Base-by-base conservation (phyloP, 495 filamentous ascomycete genomes). In the Penicillium roqueforti region DNA sequence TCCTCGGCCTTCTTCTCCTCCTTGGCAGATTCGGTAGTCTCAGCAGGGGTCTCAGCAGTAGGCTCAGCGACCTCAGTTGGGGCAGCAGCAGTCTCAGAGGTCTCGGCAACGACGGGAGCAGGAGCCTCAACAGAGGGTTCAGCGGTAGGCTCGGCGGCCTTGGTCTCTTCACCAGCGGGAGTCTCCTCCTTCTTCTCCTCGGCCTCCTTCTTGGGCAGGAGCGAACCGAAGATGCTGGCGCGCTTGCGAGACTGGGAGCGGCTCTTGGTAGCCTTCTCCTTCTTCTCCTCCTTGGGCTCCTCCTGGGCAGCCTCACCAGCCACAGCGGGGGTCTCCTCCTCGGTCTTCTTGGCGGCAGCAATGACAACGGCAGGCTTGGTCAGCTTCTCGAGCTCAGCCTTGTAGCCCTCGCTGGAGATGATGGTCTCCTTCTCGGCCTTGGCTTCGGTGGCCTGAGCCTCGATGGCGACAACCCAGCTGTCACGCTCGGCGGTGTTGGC, bases 201-300 rank as follows among this genome's bases (percentile, higher is more conserved):
- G 26, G 46, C 83, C 50, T 90, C 85, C 73, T 87, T 87, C 83
- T 90, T 91, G 63, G 83, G 81, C 3, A 88, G 76, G 41, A 91
- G 76, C 53, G 68, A 73, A 57, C 86, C 88, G 70, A 97, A 95
- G 75, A 95, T 84, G 64, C 88, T 91, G 38, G 75, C 65, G 54
- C 90, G 86, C 86, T 96, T 96, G 69, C 87, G 87, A 65, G 88
- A 95, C 53, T 88, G 87, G 51, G 90, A 95, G 60, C 88, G 87
- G 68, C 80, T 79, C 68, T 80, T 82, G 53, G 79, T 70, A 54
- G 71, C 51, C 51, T 78, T 73, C 37, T 73, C 69, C 74, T 75
- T 70, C 60, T 59, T 68, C 54, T 69, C 68, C 61, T 83, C 74
- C 69, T 57, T 67, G 63, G 71, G 57, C 45, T 68, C 68, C 50